A percentile compares a stretch with the other conserved stretches of the same genome.
phyloP scores from a whole-genome alignment of 2,329 filamentous ascomycete genomes.

The Sclerotiophoma versabilis region DNA sequence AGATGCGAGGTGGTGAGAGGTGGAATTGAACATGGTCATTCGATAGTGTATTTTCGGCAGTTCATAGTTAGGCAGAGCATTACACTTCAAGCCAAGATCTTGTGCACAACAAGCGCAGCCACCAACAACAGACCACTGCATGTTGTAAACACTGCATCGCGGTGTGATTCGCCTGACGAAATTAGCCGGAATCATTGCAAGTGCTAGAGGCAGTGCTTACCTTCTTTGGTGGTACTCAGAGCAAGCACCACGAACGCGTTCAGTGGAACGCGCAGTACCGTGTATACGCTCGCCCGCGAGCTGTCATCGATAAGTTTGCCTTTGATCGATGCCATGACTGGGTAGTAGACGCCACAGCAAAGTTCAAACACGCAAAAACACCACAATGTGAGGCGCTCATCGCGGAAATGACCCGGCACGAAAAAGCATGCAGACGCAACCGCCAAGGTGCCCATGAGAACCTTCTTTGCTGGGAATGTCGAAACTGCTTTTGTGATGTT shows the following conservation, averaged over 20 bases:
- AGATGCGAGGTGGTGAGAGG: conserved; percentile 5
- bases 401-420: conserved; percentile 49
- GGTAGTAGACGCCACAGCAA: conserved; percentile 66
- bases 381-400: conserved; percentile 61
- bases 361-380: conserved; percentile 65
- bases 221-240: conserved; percentile 43
- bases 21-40: neutral
- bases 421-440: conserved; percentile 42
- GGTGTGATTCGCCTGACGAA: conserved; percentile 36
- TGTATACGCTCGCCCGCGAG: conserved; percentile 63
- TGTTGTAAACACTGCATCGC: conserved; percentile 40
- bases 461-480: conserved; percentile 35
- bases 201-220: conserved; percentile 18
- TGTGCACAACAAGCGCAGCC: conserved; percentile 38
- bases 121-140: conserved; percentile 39
- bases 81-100: conserved; percentile 27
- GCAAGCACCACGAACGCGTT: conserved; percentile 54
- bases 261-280: conserved; percentile 64
- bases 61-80: conserved; percentile 7
- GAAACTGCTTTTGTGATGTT: conserved; percentile 36
- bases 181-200: conserved; percentile 17
- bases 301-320: conserved; percentile 62
- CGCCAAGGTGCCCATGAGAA: conserved; percentile 35
- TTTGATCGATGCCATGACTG: conserved; percentile 63
- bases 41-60: conserved; percentile 12